These are phyloP conservation scores for Macrocybe gigantea DNA, from an alignment of 768 basidiomycete species.

Conservation along the genomic window DNA sequence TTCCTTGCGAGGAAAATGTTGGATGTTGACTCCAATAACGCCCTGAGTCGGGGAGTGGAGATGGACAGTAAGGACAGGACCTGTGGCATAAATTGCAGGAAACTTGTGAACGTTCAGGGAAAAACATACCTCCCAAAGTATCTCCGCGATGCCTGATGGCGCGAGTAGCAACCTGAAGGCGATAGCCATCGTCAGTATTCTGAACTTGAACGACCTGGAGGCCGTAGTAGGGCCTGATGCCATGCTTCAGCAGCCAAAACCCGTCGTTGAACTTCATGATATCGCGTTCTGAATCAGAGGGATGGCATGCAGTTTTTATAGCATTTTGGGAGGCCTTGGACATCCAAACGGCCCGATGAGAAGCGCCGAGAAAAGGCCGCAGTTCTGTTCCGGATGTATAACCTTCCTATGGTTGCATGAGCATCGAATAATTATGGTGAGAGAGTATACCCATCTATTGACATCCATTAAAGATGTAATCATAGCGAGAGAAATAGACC, in stretches of 20 bases:
- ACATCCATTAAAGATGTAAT: too few relatives aligned
- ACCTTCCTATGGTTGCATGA: too few relatives aligned
- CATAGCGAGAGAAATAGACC: too few relatives aligned
- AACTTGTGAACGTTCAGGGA: constrained; percentile 7
- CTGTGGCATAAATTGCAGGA: constrained; percentile 18
- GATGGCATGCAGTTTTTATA: background rate
- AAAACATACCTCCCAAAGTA: constrained; percentile 45
- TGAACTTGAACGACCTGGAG: constrained; percentile 52
- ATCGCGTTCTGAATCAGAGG: background rate
- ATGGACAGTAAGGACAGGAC: constrained; percentile 44
- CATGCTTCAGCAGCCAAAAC: constrained; percentile 62
- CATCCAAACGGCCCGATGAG: background rate
- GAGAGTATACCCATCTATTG: too few relatives aligned
- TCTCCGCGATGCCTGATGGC: constrained; percentile 60
- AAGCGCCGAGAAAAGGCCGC: constrained; percentile 3
- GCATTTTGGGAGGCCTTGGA: background rate
- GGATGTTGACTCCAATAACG: constrained; percentile 50
- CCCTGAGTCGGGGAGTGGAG: constrained; percentile 52
- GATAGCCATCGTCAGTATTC: constrained; percentile 39
- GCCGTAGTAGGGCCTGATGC: constrained; percentile 54
- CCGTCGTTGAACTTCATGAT: constrained; percentile 72
- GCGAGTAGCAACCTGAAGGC: constrained; percentile 55
- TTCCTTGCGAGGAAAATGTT: constrained; percentile 41
- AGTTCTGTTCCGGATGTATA: too few relatives aligned
- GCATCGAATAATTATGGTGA: too few relatives aligned